Base-by-base conservation (phyloP, 139 green algal species). In the Micractinium conductrix region DNA sequence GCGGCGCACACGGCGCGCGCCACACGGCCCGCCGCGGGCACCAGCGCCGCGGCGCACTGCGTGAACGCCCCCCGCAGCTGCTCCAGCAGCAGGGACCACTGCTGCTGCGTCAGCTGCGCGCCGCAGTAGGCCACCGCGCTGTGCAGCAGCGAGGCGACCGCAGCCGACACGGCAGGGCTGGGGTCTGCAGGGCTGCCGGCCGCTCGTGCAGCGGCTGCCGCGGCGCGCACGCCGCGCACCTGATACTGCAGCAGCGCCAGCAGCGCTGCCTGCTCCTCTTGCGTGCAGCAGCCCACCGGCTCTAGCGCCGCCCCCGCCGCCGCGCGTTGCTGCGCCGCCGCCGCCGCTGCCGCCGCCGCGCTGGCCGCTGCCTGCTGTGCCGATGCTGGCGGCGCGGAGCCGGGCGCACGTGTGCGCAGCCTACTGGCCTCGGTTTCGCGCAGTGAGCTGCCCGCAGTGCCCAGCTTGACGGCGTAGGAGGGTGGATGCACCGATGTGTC, bases 361-460 rank as follows among this genome's bases (percentile, higher is more conserved):
- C n/a, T n/a, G n/a, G n/a, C n/a, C n/a, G 35, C 26, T 9, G 65
- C 38, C 4, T 48, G 38, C 44, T 78, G 70, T 12, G 44, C 37
- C 0, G 58, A 62, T 6, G 50, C 44, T 1, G 81, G 81, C 30
- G 69, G 53, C 7, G 70, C 30, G 3, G 16, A 22, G 55, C 43
- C 42, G 19, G 72, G 62, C 12, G 50, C 28, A 6, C 83, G 73
- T 0, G 62, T 44, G 0, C 24, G 37, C 70, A 89, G 68, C 30
- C 85, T 40, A 42, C n/a, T 48, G 40, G n/a, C 69, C 26, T 86
- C 85, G 0, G 85, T 89, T 24, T 87, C 79, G 37, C 85, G 58
- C 4, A 78, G 24, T 0, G 48, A 12, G 12, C 35, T 42, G 22
- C 58, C 78, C 1, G 35, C 16, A n/a, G 45, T 35, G 53, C 75